Base-by-base conservation (phyloP, 441 rosid genomes). In the Omphalea diandra region DNA sequence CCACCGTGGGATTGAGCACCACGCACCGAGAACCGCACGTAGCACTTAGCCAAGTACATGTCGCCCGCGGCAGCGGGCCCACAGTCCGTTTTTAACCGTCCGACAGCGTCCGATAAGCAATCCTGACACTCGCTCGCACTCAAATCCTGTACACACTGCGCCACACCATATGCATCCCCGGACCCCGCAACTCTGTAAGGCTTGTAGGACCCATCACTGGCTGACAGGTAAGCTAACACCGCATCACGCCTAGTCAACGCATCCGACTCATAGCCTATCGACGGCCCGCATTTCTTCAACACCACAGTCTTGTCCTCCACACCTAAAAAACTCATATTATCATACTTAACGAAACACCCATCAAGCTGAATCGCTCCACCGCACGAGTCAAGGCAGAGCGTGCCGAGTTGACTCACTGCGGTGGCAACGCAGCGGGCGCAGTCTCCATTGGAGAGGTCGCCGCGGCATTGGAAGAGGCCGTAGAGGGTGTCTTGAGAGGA, bases 401-500 rank as follows among this genome's bases (percentile, higher is more conserved):
- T 31, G 63, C 87, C 85, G 18, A 84, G 76, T 63, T 80, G 88
- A 24, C 67, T 86, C 47, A 89, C 90, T 0, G 97, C 89, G 18
- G 77, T 80, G 22, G 83, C 86, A 2, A 94, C 83, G 73, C 98
- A 92, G 47, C 81, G 75, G 72, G 90, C 84, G 33, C 98, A 94
- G 47, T 90, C 93, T 0, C 86, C 90, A 85, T 83, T 83, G 52
- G 93, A 83, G 68, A 92, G 90, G 87, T 94, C 98, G 0, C 96
- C 97, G 1, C 98, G 90, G 86, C 99, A 94, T 72, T 94, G 99
- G 83, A 82, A 92, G 58, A 94, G 93, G 43, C 98, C 99, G 82
- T 86, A 94, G 10, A 90, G 81, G 7, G 88, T 85, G 83, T 90
- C 91, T 31, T 83, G 75, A 59, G 90, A 85, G 41, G 65, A 74